phyloP scores from a whole-genome alignment of 2,329 filamentous ascomycete genomes.

The Monilinia fructigena region DNA sequence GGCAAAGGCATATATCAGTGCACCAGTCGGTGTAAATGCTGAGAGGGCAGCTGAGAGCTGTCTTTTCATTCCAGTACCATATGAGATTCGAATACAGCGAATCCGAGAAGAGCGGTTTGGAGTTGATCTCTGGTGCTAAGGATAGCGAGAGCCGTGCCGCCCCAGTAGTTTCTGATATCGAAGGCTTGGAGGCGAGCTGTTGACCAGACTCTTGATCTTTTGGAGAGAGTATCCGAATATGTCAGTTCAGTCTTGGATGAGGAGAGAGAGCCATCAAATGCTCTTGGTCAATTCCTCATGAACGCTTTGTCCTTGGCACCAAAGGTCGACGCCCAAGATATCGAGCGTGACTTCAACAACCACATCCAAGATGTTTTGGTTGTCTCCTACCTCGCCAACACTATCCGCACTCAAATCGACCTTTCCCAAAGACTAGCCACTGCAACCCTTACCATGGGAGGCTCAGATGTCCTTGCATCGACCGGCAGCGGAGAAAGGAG shows the following conservation, averaged over 20 bases:
- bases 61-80: slow-evolving; percentile 94
- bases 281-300: slow-evolving; percentile 91
- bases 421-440: slow-evolving; percentile 91
- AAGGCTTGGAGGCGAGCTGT: slow-evolving; percentile 80
- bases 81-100: slow-evolving; percentile 88
- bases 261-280: slow-evolving; percentile 83
- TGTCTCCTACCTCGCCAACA: slow-evolving; percentile 97
- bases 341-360: slow-evolving; percentile 99
- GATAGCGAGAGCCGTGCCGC: slow-evolving; percentile 73
- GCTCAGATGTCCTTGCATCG: slow-evolving; percentile 44
- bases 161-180: slow-evolving; percentile 80
- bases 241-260: slow-evolving; percentile 93
- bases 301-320: slow-evolving; percentile 89
- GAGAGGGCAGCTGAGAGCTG: slow-evolving; percentile 95
- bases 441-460: slow-evolving; percentile 61
- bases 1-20: slow-evolving; percentile 90
- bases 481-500: slow-evolving; percentile 47
- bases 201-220: slow-evolving; percentile 82
- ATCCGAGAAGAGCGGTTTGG: slow-evolving; percentile 71
- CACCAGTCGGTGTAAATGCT: slow-evolving; percentile 89
- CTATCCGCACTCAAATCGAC: slow-evolving; percentile 97
- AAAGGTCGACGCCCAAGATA: slow-evolving; percentile 86
- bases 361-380: slow-evolving; percentile 99
- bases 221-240: slow-evolving; percentile 89
- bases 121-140: slow-evolving; percentile 80